Conservation (phyloP, 2,329 filamentous ascomycete species). For the Sporothrix inflata region DNA sequence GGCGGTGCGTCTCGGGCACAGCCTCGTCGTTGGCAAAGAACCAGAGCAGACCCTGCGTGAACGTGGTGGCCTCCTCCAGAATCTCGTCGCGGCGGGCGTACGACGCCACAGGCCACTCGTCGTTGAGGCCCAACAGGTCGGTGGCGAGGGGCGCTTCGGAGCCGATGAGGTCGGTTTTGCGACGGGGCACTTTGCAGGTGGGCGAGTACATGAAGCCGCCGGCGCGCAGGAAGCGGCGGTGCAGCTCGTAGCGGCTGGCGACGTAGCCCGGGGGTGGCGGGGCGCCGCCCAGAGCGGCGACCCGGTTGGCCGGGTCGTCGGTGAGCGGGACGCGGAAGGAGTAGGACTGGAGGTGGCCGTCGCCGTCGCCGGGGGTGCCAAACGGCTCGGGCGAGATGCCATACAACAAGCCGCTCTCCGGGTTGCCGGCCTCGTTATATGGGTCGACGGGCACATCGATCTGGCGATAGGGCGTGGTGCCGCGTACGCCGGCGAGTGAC, state of each 20-base stretch:
- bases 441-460: slow-evolving; percentile 21
- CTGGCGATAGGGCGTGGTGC: slow-evolving; percentile 21
- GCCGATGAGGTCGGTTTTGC: slow-evolving; percentile 22
- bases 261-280: slow-evolving; percentile 1
- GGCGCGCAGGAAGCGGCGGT: slow-evolving; percentile 16
- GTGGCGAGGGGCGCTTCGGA: slow-evolving; percentile 21
- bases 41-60: slow-evolving; percentile 18
- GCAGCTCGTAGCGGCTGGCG: slow-evolving; percentile 17
- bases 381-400: slow-evolving; percentile 18
- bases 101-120: slow-evolving; percentile 17
- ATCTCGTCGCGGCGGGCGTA: slow-evolving; percentile 11
- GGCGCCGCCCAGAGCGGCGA: background rate
- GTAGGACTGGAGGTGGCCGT: slow-evolving; percentile 22
- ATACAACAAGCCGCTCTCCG: slow-evolving; percentile 11
- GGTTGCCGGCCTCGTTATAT: background rate
- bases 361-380: slow-evolving; percentile 21
- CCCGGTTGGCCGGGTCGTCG: slow-evolving; percentile 20
- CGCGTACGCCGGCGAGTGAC: slow-evolving; percentile 16
- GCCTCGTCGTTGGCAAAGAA: slow-evolving; percentile 26
- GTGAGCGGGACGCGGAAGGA: slow-evolving; percentile 22
- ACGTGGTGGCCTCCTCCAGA: background rate
- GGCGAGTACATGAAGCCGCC: slow-evolving; percentile 20
- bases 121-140: slow-evolving; percentile 19
- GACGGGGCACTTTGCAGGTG: background rate
- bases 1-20: slow-evolving; percentile 4